These are phyloP conservation scores for Ophiocordyceps australis DNA, from an alignment of 2,329 filamentous ascomycete genomes.

Conservation along the genomic window DNA sequence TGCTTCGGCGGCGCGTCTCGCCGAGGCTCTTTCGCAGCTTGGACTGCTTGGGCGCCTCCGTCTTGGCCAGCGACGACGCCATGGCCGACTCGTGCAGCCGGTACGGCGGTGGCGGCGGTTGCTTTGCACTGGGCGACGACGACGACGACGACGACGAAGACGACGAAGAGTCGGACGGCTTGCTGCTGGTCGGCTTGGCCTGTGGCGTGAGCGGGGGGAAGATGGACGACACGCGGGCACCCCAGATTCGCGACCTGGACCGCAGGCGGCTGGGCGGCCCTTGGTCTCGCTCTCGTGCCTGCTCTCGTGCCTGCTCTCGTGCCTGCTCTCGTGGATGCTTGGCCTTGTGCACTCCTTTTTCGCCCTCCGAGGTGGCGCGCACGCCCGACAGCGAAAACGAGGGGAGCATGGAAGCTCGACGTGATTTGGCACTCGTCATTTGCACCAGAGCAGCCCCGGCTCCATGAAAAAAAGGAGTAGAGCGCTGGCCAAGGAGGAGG, in stretches of 20 bases:
- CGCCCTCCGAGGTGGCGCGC: constrained; percentile 11
- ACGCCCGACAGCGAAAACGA: constrained; percentile 17
- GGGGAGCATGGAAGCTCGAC: constrained; percentile 16
- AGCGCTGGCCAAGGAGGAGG: too few relatives aligned
- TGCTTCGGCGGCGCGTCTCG: constrained; percentile 11
- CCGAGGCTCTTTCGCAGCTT: constrained; percentile 14
- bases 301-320: too few relatives aligned
- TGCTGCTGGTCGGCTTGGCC: neutral
- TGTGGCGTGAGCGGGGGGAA: constrained; percentile 21
- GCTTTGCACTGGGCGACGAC: constrained; percentile 10
- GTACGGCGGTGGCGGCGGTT: too few relatives aligned
- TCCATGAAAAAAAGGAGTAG: too few relatives aligned
- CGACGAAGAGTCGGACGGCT: neutral
- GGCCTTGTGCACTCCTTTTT: constrained; percentile 3
- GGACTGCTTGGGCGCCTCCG: constrained; percentile 3
- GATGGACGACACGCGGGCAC: constrained; percentile 15
- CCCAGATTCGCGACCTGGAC: constrained; percentile 17
- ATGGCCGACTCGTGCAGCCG: too few relatives aligned
- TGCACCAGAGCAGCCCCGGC: too few relatives aligned
- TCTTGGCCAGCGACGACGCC: too few relatives aligned
- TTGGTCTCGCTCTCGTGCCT: constrained; percentile 4
- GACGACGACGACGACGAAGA: neutral
- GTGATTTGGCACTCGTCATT: too few relatives aligned
- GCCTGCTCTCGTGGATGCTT: too few relatives aligned
- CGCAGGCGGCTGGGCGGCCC: constrained; percentile 6